Evolutionary conservation across 2,329 filamentous ascomycete genomes (phyloP).

Genomic region (Whalleya microplaca): DNA sequence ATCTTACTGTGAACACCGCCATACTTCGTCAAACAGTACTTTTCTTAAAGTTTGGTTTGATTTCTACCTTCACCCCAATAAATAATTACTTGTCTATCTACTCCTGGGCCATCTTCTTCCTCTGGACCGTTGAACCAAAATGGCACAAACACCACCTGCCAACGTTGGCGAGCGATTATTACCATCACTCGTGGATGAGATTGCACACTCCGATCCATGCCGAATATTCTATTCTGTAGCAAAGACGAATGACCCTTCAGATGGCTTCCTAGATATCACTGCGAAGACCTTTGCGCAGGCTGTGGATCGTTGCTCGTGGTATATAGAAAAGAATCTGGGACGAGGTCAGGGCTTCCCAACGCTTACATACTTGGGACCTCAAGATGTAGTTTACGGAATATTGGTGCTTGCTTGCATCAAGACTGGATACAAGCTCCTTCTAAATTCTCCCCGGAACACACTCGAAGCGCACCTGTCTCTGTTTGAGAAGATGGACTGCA

Average conservation of each 20-base stretch:
- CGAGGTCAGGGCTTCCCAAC: slow-evolving; percentile 38
- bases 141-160: too few relatives aligned
- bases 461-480: slow-evolving; percentile 35
- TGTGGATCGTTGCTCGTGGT: slow-evolving; percentile 36
- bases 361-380: slow-evolving; percentile 40
- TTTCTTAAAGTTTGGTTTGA: too few relatives aligned
- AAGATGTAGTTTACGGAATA: slow-evolving; percentile 44
- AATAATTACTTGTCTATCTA: too few relatives aligned
- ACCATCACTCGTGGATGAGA: slow-evolving; percentile 28
- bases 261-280: slow-evolving; percentile 29
- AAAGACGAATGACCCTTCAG: slow-evolving; percentile 24
- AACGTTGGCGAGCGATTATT: slow-evolving; percentile 8
- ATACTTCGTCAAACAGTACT: too few relatives aligned
- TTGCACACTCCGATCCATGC: slow-evolving; percentile 25
- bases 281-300: slow-evolving; percentile 22
- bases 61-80: too few relatives aligned
- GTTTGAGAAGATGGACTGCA: slow-evolving; percentile 32
- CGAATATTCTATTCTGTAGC: slow-evolving; percentile 30
- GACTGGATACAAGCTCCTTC: slow-evolving; percentile 45
- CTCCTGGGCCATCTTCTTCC: too few relatives aligned
- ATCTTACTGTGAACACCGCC: too few relatives aligned
- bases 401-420: slow-evolving; percentile 46
- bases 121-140: too few relatives aligned
- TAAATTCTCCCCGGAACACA: slow-evolving; percentile 39
- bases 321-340: slow-evolving; percentile 38